Evolutionary conservation across 129 eudicot genomes (phyloP), one percentile per base, ranked within the genome.

Genomic region (Glebionis coronaria): DNA sequence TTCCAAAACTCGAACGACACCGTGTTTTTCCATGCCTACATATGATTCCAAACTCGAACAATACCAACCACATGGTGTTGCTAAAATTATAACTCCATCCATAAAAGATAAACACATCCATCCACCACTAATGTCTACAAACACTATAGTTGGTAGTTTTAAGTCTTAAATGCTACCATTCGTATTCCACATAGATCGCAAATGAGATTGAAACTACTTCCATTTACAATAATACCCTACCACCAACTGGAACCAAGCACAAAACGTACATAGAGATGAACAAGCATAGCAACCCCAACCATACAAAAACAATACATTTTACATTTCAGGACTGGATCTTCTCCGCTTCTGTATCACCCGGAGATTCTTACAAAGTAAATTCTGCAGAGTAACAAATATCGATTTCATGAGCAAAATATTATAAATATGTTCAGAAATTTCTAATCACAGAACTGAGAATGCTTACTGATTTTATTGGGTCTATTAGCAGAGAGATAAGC

Each of bases 401-500:
- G 0, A 6, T 2, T 55, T 16, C 46, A 23, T 63, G 35, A 73
- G 64, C 10, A 52, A n/a, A 42, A 56, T 63, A 44, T 3, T 62
- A 40, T 63, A n/a, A 63, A 23, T 27, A 49, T 12, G 7, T 49
- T 14, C 14, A 58, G 12, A 4, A 16, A 3, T 29, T 28, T n/a
- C 16, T 49, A 50, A 46, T 29, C 31, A 19, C 10, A 20, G 25
- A 60, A 49, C 49, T 35, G 47, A 47, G 71, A 61, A 68, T 27
- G 72, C 95, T 82, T 80, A 88, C 95, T 71, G 20, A 72, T 21
- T 62, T 73, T 80, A 68, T 67, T 63, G 25, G 78, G 77, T 63
- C 79, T 82, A 42, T 68, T 84, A 28, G 83, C 78, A 15, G 84
- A 79, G 25, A 79, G 56, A 46, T 85, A 83, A 11, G 90, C 87